A percentile compares a stretch with the other conserved stretches of the same genome.
Evolutionary conservation across 2,329 filamentous ascomycete genomes (phyloP).

Genomic region (Phyllosticta citribraziliensis): DNA sequence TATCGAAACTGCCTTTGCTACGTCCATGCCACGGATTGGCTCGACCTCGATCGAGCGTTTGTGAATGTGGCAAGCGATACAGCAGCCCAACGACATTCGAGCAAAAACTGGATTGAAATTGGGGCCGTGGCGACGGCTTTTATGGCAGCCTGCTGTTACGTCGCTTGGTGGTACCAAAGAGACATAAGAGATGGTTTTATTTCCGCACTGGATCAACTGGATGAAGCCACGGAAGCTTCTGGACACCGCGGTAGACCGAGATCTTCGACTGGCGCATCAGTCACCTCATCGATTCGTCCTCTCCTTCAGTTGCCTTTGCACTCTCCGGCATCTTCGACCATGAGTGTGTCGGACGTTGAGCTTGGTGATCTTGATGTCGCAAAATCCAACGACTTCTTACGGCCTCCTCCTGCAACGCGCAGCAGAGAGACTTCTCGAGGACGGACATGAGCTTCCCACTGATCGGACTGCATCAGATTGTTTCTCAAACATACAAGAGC

Average conservation of each 20-base stretch:
- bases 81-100: slow-evolving; percentile 4
- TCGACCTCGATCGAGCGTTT: not conserved
- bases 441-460: not conserved
- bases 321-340: not conserved
- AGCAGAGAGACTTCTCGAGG: not conserved
- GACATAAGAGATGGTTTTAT: not conserved
- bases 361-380: not conserved
- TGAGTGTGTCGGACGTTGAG: not conserved
- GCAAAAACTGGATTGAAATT: slow-evolving; percentile 4
- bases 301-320: not conserved
- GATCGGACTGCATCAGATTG: not conserved
- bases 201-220: not conserved
- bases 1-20: slow-evolving; percentile 11
- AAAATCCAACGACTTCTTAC: not conserved
- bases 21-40: not conserved
- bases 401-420: not conserved
- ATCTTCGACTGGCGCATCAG: not conserved
- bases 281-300: not conserved
- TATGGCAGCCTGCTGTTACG: slow-evolving; percentile 1
- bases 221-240: not conserved
- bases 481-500: not conserved
- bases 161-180: slow-evolving; percentile 6
- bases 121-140: slow-evolving; percentile 4
- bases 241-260: not conserved
- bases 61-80: slow-evolving; percentile 4